A percentile compares a stretch with the other conserved stretches of the same genome.
phyloP scores from a whole-genome alignment of 805 yeast genomes.

The Komagataella populi region DNA sequence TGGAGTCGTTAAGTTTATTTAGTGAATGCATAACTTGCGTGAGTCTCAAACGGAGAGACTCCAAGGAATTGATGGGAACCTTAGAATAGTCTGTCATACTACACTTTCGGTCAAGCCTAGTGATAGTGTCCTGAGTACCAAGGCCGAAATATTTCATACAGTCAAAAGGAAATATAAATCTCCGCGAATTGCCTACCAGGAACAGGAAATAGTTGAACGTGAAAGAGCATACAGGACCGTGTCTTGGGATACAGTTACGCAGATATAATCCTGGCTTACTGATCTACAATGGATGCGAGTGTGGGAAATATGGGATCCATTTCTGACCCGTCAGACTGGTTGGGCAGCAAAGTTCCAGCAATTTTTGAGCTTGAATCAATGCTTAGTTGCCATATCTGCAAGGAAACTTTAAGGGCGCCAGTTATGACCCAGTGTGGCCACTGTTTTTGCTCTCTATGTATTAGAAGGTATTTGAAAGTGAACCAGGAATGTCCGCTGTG shows the following conservation, averaged over 20 bases:
- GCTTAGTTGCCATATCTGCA: constrained; percentile 77
- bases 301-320: constrained; percentile 12
- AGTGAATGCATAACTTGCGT: constrained; percentile 53
- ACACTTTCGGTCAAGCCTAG: neutral
- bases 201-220: neutral
- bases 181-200: neutral
- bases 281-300: neutral
- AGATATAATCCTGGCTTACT: neutral
- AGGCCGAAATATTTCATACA: no score
- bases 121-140: constrained; percentile 7
- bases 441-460: constrained; percentile 80
- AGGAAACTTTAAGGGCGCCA: constrained; percentile 70
- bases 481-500: constrained; percentile 70
- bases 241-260: neutral
- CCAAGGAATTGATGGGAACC: constrained; percentile 49
- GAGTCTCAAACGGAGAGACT: constrained; percentile 45
- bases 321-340: constrained; percentile 69
- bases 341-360: constrained; percentile 34
- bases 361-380: constrained; percentile 53
- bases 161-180: neutral
- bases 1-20: constrained; percentile 37
- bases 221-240: neutral
- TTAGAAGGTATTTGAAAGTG: constrained; percentile 51
- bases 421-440: constrained; percentile 79
- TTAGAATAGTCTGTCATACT: constrained; percentile 10